Evolutionary conservation across 139 green algal species (phyloP).

Genomic region (Chlorella sp.): DNA sequence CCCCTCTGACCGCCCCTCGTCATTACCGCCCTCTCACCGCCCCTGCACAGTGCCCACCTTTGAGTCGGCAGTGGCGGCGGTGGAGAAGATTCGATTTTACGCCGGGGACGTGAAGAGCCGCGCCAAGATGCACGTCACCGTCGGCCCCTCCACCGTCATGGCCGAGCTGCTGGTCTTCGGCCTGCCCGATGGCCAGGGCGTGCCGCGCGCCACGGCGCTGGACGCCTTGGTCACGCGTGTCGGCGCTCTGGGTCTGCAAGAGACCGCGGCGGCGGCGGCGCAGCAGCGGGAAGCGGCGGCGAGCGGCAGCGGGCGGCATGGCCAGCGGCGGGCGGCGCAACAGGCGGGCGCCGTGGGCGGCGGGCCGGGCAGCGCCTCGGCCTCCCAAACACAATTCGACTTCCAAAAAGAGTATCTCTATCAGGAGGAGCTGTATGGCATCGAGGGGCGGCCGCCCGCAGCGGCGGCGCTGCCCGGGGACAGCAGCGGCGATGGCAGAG

Average conservation of each 20-base stretch:
- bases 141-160: conserved; percentile 87
- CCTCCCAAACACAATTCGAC: conserved; percentile 54
- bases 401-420: conserved; percentile 65
- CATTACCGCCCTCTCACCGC: not conserved
- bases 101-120: conserved; percentile 26
- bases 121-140: conserved; percentile 79
- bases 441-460: conserved; percentile 66
- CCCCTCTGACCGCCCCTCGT: not conserved
- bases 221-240: conserved; percentile 21
- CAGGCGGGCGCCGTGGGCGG: not conserved
- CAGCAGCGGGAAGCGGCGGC: not conserved
- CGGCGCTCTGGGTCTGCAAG: too few relatives aligned
- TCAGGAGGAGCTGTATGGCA: conserved; percentile 73
- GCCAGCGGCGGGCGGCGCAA: not conserved
- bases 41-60: conserved; percentile 74
- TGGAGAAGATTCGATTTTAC: conserved; percentile 87
- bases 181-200: conserved; percentile 40
- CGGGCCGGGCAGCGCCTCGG: not conserved
- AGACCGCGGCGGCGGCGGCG: not conserved
- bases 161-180: conserved; percentile 81
- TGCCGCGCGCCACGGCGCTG: conserved; percentile 5
- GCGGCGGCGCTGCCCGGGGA: not conserved
- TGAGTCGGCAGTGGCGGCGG: conserved; percentile 63
- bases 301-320: conserved; percentile 57
- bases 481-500: conserved; percentile 12